These are phyloP conservation scores for Ophiostoma ips DNA, from an alignment of 2,329 filamentous ascomycete genomes.

Conservation along the genomic window DNA sequence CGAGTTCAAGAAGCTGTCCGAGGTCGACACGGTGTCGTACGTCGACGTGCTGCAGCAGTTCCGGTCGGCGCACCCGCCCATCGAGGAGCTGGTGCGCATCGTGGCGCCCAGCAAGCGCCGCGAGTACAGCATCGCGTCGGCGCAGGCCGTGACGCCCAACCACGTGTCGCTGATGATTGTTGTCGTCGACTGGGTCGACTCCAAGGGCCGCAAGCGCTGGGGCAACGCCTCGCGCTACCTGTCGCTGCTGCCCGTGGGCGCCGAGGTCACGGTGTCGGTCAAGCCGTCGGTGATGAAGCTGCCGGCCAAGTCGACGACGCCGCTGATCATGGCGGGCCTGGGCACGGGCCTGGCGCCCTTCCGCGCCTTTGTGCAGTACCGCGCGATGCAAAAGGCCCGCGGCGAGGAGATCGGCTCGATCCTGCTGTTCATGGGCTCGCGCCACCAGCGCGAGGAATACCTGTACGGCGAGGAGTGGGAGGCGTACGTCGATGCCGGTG, in stretches of 20 bases:
- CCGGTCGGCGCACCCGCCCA: slow-evolving; percentile 70
- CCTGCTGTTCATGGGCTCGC: slow-evolving; percentile 89
- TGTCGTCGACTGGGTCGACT: slow-evolving; percentile 89
- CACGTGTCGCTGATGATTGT: slow-evolving; percentile 94
- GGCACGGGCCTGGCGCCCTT: slow-evolving; percentile 97
- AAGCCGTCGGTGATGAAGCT: slow-evolving; percentile 99
- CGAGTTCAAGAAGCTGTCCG: slow-evolving; percentile 83
- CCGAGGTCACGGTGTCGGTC: slow-evolving; percentile 77
- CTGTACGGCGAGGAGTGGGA: slow-evolving; percentile 99
- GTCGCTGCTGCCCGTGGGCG: slow-evolving; percentile 57
- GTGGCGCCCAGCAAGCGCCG: slow-evolving; percentile 86
- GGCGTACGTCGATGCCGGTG: slow-evolving; percentile 86
- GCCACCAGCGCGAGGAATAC: slow-evolving; percentile 96
- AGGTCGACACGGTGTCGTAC: slow-evolving; percentile 84
- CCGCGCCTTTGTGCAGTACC: slow-evolving; percentile 96
- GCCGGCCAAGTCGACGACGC: slow-evolving; percentile 72
- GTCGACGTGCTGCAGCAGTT: slow-evolving; percentile 86
- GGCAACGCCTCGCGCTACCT: slow-evolving; percentile 91
- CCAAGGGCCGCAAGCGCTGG: slow-evolving; percentile 73
- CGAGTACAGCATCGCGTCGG: slow-evolving; percentile 98
- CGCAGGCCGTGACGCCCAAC: slow-evolving; percentile 82
- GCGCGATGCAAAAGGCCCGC: slow-evolving; percentile 93
- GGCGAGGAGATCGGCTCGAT: slow-evolving; percentile 90
- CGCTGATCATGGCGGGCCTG: slow-evolving; percentile 98
- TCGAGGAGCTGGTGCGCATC: slow-evolving; percentile 79